Percentiles rank a stretch among this genome's conserved stretches.
Conservation (phyloP, 495 filamentous ascomycete genomes). For the Cladorrhinum samala region DNA sequence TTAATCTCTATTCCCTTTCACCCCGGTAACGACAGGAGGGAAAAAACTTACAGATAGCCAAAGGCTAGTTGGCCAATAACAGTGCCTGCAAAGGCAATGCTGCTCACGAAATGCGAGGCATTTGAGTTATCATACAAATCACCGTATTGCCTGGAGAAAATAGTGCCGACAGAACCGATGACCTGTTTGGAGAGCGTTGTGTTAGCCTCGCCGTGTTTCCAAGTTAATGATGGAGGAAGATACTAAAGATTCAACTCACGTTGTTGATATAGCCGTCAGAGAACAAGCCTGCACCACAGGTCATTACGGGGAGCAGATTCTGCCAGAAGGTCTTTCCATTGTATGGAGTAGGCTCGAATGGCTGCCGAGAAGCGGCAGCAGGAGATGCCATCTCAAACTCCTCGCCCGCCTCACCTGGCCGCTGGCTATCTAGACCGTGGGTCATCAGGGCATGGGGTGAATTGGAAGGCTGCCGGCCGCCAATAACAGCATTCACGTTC, state of each 20-base stretch:
- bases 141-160: conserved; percentile 57
- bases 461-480: not conserved
- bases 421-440: not conserved
- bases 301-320: conserved; percentile 49
- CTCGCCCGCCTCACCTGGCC: not conserved
- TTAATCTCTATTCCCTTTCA: not conserved
- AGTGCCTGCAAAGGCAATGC: conserved; percentile 84
- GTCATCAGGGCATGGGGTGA: not conserved
- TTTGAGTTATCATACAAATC: conserved; percentile 56
- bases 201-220: no score
- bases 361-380: not conserved
- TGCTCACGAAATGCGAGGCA: conserved; percentile 62
- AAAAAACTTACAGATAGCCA: conserved; percentile 51
- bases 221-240: not conserved
- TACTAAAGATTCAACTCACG: conserved; percentile 23
- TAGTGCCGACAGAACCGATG: conserved; percentile 75
- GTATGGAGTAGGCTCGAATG: not conserved
- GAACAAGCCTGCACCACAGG: conserved; percentile 84
- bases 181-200: no score
- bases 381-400: not conserved
- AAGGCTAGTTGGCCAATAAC: conserved; percentile 80
- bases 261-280: conserved; percentile 89
- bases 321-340: conserved; percentile 13
- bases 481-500: no score
- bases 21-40: not conserved